These are phyloP conservation scores for Ajuga reptans DNA, from an alignment of 305 asterid genomes.

Conservation along the genomic window DNA sequence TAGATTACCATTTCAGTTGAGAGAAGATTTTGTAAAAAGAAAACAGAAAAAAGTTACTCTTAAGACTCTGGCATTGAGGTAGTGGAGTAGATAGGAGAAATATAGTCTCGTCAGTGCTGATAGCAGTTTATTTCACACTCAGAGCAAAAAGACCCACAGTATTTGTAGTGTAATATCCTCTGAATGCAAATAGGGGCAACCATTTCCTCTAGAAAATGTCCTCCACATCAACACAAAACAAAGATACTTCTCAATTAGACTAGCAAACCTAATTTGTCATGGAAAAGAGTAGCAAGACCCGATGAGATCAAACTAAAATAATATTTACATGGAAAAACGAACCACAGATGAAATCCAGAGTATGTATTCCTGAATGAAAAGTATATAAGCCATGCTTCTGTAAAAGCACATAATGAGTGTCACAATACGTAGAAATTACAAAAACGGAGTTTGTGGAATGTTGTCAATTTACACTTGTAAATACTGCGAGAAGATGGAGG, in stretches of 20 bases:
- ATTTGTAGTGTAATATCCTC: not conserved
- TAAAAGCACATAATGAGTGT: not conserved
- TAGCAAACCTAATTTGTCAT: not conserved
- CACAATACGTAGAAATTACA: not conserved
- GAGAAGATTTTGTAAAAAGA: not conserved
- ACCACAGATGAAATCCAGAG: not conserved
- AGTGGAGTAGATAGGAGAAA: not conserved
- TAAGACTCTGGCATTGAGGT: not conserved
- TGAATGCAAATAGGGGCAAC: not conserved
- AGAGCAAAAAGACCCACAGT: not conserved
- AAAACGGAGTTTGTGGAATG: not conserved
- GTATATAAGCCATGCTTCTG: not conserved
- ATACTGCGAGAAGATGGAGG: not conserved
- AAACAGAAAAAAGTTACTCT: not conserved
- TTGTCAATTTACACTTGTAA: not conserved
- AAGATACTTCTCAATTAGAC: not conserved
- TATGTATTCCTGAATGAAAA: not conserved
- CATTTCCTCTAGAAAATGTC: not conserved
- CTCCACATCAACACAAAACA: not conserved
- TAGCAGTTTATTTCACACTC: not conserved
- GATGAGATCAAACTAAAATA: not conserved
- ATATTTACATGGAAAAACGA: not conserved
- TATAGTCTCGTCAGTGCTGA: not conserved
- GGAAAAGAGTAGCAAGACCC: not conserved
- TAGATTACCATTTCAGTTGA: not conserved